Evolutionary conservation across 2,329 filamentous ascomycete species (phyloP), one percentile per base, ranked within the genome.

Genomic region (Sporothrix phasma): DNA sequence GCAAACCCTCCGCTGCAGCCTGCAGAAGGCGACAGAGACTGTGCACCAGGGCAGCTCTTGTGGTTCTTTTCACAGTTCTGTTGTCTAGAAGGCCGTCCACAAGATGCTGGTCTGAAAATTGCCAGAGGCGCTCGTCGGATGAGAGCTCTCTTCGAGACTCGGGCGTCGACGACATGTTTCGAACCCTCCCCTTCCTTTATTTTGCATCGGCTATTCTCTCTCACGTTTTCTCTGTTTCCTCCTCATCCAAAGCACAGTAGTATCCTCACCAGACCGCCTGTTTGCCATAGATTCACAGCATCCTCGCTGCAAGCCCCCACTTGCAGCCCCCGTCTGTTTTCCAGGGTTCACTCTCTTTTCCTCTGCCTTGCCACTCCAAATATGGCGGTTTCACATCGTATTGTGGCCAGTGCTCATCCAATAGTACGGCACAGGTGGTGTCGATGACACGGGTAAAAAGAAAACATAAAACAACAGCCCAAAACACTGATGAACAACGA

Each of bases 121-220:
- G 3, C 13, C 7, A 37, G n/a, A 7, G 41, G 8, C 22, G 51
- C n/a, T 22, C 19, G 37, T 39, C 51, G 51, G 31, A 24, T 39
- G 34, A 39, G 31, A 15, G 26, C 51, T 17, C 51, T 24, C n/a
- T 4, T 13, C n/a, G 19, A n/a, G 11, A 15, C 17, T 61, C 31
- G 46, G 59, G 59, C 59, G 59, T 29, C 59, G 59, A 61, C 22
- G 22, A 61, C 56, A 11, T n/a, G n/a, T n/a, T n/a, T n/a, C n/a
- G n/a, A n/a, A n/a, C n/a, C n/a, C n/a, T n/a, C n/a, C n/a, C n/a
- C n/a, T n/a, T n/a, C n/a, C n/a, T n/a, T n/a, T n/a, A n/a, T n/a
- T n/a, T n/a, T n/a, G n/a, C n/a, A n/a, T n/a, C n/a, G n/a, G n/a
- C n/a, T n/a, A n/a, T n/a, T n/a, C n/a, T 26, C n/a, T n/a, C n/a